Evolutionary conservation across 192 early-diverging fungal species (phyloP).

Genomic region (Allomyces macrogynus): DNA sequence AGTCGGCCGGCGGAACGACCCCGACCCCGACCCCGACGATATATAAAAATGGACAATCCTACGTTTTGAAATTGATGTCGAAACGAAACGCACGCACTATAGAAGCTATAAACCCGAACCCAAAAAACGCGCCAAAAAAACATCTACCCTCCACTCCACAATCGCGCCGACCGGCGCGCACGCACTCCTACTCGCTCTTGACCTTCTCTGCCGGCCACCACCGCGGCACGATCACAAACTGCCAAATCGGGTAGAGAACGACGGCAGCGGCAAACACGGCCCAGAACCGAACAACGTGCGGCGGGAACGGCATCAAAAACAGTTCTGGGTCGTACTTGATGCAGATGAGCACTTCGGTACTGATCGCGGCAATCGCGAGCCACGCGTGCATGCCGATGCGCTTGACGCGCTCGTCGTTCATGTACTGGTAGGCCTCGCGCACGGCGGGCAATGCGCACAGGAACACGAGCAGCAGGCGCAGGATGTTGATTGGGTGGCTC

Average conservation of each 20-base stretch:
- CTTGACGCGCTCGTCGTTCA: slow-evolving; percentile 39
- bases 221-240: not conserved
- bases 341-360: slow-evolving; percentile 78
- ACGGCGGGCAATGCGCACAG: slow-evolving; percentile 68
- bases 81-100: too few species aligned
- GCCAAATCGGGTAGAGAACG: not conserved
- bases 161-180: too few species aligned
- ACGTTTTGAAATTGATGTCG: too few species aligned
- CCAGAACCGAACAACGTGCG: not conserved
- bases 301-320: not conserved
- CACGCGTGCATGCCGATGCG: slow-evolving; percentile 86
- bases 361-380: slow-evolving; percentile 63
- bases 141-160: too few species aligned
- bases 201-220: not conserved
- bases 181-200: not conserved
- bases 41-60: too few species aligned
- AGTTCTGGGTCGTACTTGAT: slow-evolving; percentile 36
- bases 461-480: slow-evolving; percentile 57
- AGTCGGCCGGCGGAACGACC: too few species aligned
- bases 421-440: slow-evolving; percentile 79
- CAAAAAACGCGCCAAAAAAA: too few species aligned
- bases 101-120: too few species aligned
- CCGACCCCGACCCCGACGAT: too few species aligned
- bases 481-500: slow-evolving; percentile 58
- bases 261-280: not conserved